Evolutionary conservation across 2,329 filamentous ascomycete genomes (phyloP).

Genomic region (Fusarium ramigenum): DNA sequence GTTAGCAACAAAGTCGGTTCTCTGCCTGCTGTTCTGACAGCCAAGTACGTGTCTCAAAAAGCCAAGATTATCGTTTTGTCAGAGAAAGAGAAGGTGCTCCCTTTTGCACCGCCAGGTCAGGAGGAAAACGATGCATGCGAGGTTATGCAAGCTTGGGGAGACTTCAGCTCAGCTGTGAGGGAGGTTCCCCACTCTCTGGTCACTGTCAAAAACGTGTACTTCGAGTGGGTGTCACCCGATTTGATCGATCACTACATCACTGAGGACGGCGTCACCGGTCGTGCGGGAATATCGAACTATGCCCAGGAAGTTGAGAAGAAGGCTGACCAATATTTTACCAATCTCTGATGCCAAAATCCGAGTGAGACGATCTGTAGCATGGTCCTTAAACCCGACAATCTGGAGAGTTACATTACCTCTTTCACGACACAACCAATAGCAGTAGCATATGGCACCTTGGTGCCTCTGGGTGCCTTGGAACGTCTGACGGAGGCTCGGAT

Average conservation of each 20-base stretch:
- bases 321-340: conserved; percentile 54
- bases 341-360: conserved; percentile 40
- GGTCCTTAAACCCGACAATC: conserved; percentile 6
- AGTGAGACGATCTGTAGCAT: conserved; percentile 3
- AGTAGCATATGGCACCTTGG: neutral
- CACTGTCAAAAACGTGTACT: conserved; percentile 61
- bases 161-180: neutral
- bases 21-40: conserved; percentile 65
- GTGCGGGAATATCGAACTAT: conserved; percentile 51
- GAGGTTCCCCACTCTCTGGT: conserved; percentile 30
- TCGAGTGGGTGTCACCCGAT: conserved; percentile 65
- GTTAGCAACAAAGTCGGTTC: conserved; percentile 76
- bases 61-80: conserved; percentile 64
- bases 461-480: conserved; percentile 3
- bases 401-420: conserved; percentile 14
- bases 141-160: conserved; percentile 58
- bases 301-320: conserved; percentile 51
- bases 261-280: conserved; percentile 58
- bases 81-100: conserved; percentile 68
- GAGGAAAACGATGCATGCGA: conserved; percentile 63
- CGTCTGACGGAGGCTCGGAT: conserved; percentile 9
- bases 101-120: conserved; percentile 53
- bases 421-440: conserved; percentile 12
- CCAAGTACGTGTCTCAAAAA: conserved; percentile 57
- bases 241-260: conserved; percentile 65